Percentiles rank a stretch among this genome's conserved stretches.
Evolutionary conservation across 2,329 filamentous ascomycete genomes (phyloP).

Genomic region (Zymoseptoria brevis): DNA sequence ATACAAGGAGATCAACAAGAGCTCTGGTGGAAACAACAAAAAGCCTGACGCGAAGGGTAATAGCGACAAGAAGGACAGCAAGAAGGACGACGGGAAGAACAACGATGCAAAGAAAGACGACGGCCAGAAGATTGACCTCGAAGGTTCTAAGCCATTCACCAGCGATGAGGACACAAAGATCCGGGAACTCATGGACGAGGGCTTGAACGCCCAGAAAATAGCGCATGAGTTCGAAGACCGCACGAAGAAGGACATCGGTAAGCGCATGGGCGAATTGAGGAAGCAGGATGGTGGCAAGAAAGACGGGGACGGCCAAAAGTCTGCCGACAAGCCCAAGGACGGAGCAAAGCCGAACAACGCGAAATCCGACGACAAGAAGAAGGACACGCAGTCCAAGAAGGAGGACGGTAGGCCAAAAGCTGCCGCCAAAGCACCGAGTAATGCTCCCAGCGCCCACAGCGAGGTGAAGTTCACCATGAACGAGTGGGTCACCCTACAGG

Average conservation of each 20-base stretch:
- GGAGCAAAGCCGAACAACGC: conserved; percentile 6
- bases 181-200: not conserved
- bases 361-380: conserved; percentile 10
- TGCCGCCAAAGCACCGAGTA: conserved; percentile 8
- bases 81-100: not conserved
- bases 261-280: not conserved
- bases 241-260: not conserved
- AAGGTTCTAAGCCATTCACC: not conserved
- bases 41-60: conserved; percentile 7
- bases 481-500: conserved; percentile 25
- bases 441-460: conserved; percentile 5
- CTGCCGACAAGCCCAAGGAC: conserved; percentile 16
- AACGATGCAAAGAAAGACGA: conserved; percentile 9
- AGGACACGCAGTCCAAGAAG: conserved; percentile 15
- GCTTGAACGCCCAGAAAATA: not conserved
- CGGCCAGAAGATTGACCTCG: conserved; percentile 16
- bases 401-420: conserved; percentile 8
- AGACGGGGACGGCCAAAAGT: conserved; percentile 10
- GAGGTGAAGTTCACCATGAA: conserved; percentile 25
- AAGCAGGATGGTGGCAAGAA: conserved; percentile 1
- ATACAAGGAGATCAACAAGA: conserved; percentile 8
- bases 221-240: not conserved
- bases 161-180: not conserved
- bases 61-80: conserved; percentile 4
- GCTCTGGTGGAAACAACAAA: not conserved